Base-by-base conservation (phyloP, 768 basidiomycete genomes). In the Mycena venus region DNA sequence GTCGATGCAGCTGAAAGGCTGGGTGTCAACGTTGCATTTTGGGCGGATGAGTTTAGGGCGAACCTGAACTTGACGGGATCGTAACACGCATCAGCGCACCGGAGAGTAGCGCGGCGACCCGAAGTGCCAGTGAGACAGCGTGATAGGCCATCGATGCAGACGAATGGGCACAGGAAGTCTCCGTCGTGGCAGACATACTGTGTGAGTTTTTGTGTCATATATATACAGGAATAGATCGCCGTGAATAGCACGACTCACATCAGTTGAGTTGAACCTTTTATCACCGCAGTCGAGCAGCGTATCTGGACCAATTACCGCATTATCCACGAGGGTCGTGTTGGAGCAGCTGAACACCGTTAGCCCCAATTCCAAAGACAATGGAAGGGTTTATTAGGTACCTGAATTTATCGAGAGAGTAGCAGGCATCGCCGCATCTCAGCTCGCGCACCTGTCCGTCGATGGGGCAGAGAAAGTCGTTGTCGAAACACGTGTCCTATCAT, bases 281-380 rank as follows among this genome's bases (percentile, higher is more conserved):
- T 60, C 59, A 60, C 36, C 59, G 36, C 59, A 60, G 59, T n/a
- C 59, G 23, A 60, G 36, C 59, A 60, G 59, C 59, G 59, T 60
- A 25, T 17, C 59, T 60, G 59, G 59, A 38, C 59, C 59, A 40
- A 60, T 59, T 60, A 38, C 36, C 7, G 59, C 34, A 40, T 60
- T 60, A 40, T n/a, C n/a, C 59, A 60, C 59, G 59, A 60, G 59
- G 59, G 59, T 40, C 36, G 59, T 60, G 59, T 60, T 60, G 59
- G 59, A 60, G 59, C 59, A 60, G 59, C 59, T 60, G 59, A 23
- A 60, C 59, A 25, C 36, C 59, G 59, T 60, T 40, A 60, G 59
- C 59, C 38, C 32, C 34, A 60, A 60, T 40, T 60, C 38, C 38
- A 40, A 60, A 60, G 59, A 60, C 38, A 38, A 40, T 38, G 38